Base-by-base conservation (phyloP, 169 alveolate species). In the Eimeria praecox region DNA sequence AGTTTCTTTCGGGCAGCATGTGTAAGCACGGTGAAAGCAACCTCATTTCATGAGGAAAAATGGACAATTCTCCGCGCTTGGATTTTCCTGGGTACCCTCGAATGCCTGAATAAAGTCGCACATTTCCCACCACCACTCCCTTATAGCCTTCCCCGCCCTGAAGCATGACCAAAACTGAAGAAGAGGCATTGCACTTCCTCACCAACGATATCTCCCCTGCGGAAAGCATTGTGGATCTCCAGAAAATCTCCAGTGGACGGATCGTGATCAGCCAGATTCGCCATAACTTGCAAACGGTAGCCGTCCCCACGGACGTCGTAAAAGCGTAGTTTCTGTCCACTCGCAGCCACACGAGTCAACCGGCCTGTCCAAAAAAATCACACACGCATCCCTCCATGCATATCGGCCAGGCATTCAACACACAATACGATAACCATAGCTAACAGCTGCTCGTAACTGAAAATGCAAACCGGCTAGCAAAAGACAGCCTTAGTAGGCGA, bases 31-130 rank as follows among this genome's bases (percentile, higher is more conserved):
- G 98, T 16, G 99, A 98, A 33, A 99, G 98, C 86, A 98, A 87
- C 90, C 97, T 95, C 62, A 99, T 97, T 71, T 97, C 97, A 9
- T 94, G 97, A 22, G 99, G 99, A 75, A 99, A 98, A 83, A 99
- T 98, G 22, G 99, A 97, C 54, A 99, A 96, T 97, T 99, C 99
- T 40, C 99, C 99, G 80, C 98, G 98, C 96, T 98, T 98, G 80
- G 99, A 98, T 97, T 98, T 98, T 83, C 99, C 99, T 12, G 97
- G 98, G 91, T 87, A 89, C 94, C 97, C 73, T 56, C 97, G 83
- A 89, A 98, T 94, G 95, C 97, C 94, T 96, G 95, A 56, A 62
- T 64, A 38, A 73, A 66, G 20, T 62, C n/a, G 35, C 40, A 2
- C 30, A 6, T 22, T 38, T 64, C 52, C 18, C 49, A 49, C 27